These are phyloP conservation scores for Microcyclospora tardicrescens DNA, from an alignment of 2,329 filamentous ascomycete genomes.

Conservation along the genomic window DNA sequence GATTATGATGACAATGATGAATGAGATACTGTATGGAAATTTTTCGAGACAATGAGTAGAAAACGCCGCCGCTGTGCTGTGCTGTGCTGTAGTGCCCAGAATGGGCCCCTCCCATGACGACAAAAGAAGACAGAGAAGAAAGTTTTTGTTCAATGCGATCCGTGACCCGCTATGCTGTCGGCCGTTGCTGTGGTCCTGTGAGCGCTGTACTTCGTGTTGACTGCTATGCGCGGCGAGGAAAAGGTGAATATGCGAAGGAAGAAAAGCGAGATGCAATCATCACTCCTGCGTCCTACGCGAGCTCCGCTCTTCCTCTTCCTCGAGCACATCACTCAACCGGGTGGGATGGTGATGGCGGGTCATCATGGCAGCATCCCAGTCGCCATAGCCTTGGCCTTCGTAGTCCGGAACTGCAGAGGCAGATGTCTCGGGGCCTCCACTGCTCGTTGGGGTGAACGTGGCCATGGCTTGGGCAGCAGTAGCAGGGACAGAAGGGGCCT, in stretches of 20 bases:
- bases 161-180: too few relatives aligned
- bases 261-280: neutral
- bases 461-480: conserved; percentile 23
- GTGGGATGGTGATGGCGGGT: conserved; percentile 68
- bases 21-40: too few relatives aligned
- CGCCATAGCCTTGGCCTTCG: conserved; percentile 44
- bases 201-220: too few relatives aligned
- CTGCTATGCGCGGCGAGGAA: too few relatives aligned
- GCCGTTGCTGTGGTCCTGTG: too few relatives aligned
- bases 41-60: too few relatives aligned
- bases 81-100: too few relatives aligned
- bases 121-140: too few relatives aligned
- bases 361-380: conserved; percentile 58
- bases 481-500: conserved; percentile 17
- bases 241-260: neutral
- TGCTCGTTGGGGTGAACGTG: conserved; percentile 10
- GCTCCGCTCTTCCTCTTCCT: conserved; percentile 55
- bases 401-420: conserved; percentile 22
- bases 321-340: conserved; percentile 74
- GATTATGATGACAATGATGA: too few relatives aligned
- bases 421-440: conserved; percentile 3
- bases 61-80: too few relatives aligned
- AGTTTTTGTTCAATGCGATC: too few relatives aligned
- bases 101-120: too few relatives aligned
- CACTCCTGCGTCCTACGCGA: conserved; percentile 18